Evolutionary conservation across 2,329 filamentous ascomycete genomes (phyloP), one percentile per base, ranked within the genome.

Genomic region (Lachnellula cervina): DNA sequence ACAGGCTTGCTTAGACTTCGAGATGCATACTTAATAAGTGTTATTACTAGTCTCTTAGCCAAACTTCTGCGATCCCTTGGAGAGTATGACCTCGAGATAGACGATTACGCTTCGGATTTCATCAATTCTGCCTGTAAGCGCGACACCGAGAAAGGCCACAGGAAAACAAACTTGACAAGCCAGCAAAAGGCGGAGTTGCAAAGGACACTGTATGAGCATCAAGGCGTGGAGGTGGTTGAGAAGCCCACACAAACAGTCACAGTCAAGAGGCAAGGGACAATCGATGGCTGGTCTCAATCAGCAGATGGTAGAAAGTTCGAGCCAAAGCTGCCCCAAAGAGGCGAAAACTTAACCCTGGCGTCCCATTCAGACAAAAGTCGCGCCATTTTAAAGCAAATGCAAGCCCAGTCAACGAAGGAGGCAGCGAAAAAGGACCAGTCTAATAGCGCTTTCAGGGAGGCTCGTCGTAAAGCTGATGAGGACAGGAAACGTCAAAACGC

Each of bases 1-100:
- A 86, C 88, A 38, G 90, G 88, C 69, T 96, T 96, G 90, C 81
- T 99, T 53, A 85, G 94, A 55, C 79, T 99, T 4, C 88, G 93
- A 60, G 94, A 99, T 70, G 80, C 84, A 54, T 97, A 91, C 72
- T 80, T 99, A 7, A 86, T 94, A 37, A 84, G 81, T 57, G 90
- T 90, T 40, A 86, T 93, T 14, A 90, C 96, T 49, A 86, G 84
- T 28, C 81, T 97, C 28, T 82, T 97, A 34, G 84, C 86, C 64
- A 96, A 96, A 70, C 85, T 99, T 56, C 80, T 99, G 37, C 82
- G 82, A 14, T 86, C 90, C 21, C 77, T 99, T n/a, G 84, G 86
- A 42, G 87, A 92, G 62, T 87, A 89, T 49, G 80, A 82, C 52
- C 84, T 96, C 63, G 83, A 85, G 52, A 81, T 96, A 32, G 81